Base-by-base conservation (phyloP, 1,284 basidiomycete species). In the Cryptococcus sp. region DNA sequence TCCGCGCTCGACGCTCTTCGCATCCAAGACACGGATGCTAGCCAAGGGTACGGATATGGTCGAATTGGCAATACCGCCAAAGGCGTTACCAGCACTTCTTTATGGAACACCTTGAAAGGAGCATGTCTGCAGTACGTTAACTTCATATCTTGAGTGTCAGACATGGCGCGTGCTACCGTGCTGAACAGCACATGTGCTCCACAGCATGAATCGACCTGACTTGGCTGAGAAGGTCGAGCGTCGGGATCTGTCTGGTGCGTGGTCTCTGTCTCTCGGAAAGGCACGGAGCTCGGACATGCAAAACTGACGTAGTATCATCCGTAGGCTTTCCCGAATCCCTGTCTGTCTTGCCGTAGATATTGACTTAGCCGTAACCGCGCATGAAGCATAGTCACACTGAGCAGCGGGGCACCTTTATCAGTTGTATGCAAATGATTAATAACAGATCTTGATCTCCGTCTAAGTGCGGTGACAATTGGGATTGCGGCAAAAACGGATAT, bases 61-160 rank as follows among this genome's bases (percentile, higher is more conserved):
- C 54, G 59, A 26, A 67, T 76, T 52, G 82, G 83, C 48, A 82
- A 78, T 40, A 55, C 45, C 22, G 58, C 63, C 44, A 85, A 86
- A 47, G 90, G 88, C 15, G 85, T 93, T 40, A 88, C 87, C 3
- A 87, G 87, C 22, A 82, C 81, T 29, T 83, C 88, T 4, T 79
- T 96, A 39, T 95, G 93, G 93, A 89, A 89, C 48, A 89, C 87
- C 67, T 77, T 95, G 65, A 86, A 86, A 76, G 89, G 86, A 52
- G 86, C 87, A 49, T 90, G 88, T 70, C 71, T 91, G 66, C 86
- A 91, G 73, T 67, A 46, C 62, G 66, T 63, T 8, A 1, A 34
- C 7, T 4, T 26, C n/a, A n/a, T n/a, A n/a, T n/a, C n/a, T 45
- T 16, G 6, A 34, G 34, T 41, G 45, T 7, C 17, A 3, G 16